These are phyloP conservation scores for Endoconidiophora polonica DNA, from an alignment of 2,329 filamentous ascomycete species.

Conservation along the genomic window DNA sequence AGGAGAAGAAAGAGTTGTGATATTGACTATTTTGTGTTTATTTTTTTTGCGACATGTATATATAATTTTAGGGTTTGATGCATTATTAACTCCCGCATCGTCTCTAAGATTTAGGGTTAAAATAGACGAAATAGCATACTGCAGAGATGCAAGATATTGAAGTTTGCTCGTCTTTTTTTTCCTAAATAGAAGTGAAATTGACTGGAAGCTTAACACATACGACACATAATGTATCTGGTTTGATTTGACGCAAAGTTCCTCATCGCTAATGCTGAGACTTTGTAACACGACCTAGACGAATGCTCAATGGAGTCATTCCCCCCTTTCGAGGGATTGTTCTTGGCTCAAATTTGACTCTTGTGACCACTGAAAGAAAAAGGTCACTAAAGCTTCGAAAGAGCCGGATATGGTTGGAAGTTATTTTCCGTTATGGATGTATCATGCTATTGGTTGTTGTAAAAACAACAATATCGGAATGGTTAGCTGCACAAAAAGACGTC, in stretches of 20 bases:
- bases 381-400: conserved; percentile 89
- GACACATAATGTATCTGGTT: conserved; percentile 50
- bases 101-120: too few relatives aligned
- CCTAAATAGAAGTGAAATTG: too few relatives aligned
- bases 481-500: too few relatives aligned
- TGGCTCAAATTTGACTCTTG: conserved; percentile 78
- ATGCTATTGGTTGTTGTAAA: not conserved
- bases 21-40: conserved; percentile 4
- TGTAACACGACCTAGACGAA: conserved; percentile 91
- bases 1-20: conserved; percentile 37
- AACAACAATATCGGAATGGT: too few relatives aligned
- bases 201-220: not conserved
- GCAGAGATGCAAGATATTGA: too few relatives aligned
- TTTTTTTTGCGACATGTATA: not conserved
- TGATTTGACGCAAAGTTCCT: conserved; percentile 73
- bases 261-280: conserved; percentile 56
- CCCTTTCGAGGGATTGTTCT: conserved; percentile 35
- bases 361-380: conserved; percentile 45
- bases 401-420: conserved; percentile 23
- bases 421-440: too few relatives aligned
- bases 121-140: too few relatives aligned
- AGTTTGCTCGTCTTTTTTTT: too few relatives aligned
- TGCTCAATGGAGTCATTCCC: conserved; percentile 65
- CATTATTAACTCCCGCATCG: too few relatives aligned
- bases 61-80: too few relatives aligned